These are phyloP conservation scores for Pezicula rhizophila DNA, from an alignment of 2,329 filamentous ascomycete species.

Conservation along the genomic window DNA sequence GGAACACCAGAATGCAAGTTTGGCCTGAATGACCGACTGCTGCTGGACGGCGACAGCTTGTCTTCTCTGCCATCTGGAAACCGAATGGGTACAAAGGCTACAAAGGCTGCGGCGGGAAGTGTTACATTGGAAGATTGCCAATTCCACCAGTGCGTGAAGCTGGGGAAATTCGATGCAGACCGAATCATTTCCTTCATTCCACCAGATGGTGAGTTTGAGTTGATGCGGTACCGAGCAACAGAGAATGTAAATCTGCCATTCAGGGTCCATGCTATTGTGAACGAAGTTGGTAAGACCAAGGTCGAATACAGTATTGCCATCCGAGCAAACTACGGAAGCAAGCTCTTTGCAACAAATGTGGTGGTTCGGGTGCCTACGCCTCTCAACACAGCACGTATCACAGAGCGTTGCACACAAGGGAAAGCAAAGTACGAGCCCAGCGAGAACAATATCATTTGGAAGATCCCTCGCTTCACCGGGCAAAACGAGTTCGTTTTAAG, in stretches of 20 bases:
- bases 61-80: conserved; percentile 67
- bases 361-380: conserved; percentile 91
- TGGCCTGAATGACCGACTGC: conserved; percentile 87
- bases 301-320: conserved; percentile 98
- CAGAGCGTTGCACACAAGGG: conserved; percentile 86
- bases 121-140: conserved; percentile 97
- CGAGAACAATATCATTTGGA: conserved; percentile 98
- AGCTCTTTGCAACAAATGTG: conserved; percentile 96
- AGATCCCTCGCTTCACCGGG: conserved; percentile 97
- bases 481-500: conserved; percentile 93
- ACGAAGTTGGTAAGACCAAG: conserved; percentile 93
- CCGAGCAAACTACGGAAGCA: conserved; percentile 91
- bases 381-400: conserved; percentile 91
- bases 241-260: conserved; percentile 98
- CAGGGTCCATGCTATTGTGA: conserved; percentile 97
- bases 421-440: conserved; percentile 98
- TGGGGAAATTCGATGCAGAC: conserved; percentile 94
- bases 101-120: conserved; percentile 88
- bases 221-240: conserved; percentile 97
- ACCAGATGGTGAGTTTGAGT: conserved; percentile 94
- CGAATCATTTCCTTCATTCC: conserved; percentile 96
- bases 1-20: conserved; percentile 99
- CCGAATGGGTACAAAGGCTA: conserved; percentile 75
- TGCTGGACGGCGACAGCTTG: conserved; percentile 74
- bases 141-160: conserved; percentile 97